Evolutionary conservation across 148 eudicot species (phyloP), one percentile per base, ranked within the genome.

Genomic region (Chenopodium formosanum): DNA sequence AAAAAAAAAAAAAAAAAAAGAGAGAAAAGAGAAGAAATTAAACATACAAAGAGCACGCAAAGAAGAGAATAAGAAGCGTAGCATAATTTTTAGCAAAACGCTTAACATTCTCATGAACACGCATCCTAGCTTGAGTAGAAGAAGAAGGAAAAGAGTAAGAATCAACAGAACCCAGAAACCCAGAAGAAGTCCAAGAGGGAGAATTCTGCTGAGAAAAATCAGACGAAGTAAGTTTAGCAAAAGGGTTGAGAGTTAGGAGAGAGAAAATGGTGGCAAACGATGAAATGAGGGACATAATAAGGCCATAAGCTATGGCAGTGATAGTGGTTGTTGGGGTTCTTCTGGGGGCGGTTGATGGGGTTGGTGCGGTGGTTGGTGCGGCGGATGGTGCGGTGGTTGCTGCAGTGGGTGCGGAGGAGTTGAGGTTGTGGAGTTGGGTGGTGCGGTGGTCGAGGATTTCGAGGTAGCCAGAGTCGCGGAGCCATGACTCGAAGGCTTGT

Each of bases 391-490:
- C 2, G 37, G 80, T 5, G 68, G 87, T 22, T 17, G 84, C 2
- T 20, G 85, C 4, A 69, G 88, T 4, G 53, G 85, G 0, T 81
- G 89, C 1, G 80, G 90, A 16, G 87, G 92, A 17, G 88, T 87
- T 83, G 91, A 87, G 82, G 85, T 84, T 89, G 92, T 91, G 91
- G 86, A 93, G 92, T 53, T 89, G 89, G 89, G 97, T 84, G 87
- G 97, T 90, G 20, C 91, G 92, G 63, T 93, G 93, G 91, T 95
- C 98, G 83, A 95, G 90, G 70, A 91, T 53, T 76, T 92, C 94
- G 82, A 95, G 96, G 90, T 92, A 92, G 85, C 96, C 95, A 74
- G 88, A 82, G 84, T 93, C 97, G n/a, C 98, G 95, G 77, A 95
- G 96, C 98, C 98, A 95, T 31, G 98, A 85, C 74, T 94, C 98